phyloP scores from a whole-genome alignment of 495 filamentous ascomycete species.

The Hyaloscypha bicolor region DNA sequence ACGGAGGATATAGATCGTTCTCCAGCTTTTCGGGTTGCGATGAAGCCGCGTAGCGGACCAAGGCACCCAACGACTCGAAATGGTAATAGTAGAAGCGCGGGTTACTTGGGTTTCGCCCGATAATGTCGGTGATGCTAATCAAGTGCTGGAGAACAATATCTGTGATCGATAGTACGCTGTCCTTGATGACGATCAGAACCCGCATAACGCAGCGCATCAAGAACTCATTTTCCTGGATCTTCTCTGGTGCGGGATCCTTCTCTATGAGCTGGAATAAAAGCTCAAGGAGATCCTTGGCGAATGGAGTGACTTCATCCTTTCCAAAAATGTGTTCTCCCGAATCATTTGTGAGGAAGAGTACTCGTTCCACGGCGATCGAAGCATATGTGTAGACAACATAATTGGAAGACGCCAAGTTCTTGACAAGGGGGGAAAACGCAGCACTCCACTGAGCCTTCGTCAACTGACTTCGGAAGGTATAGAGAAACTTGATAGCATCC shows the following conservation, averaged over 20 bases:
- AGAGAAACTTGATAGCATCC: conserved; percentile 95
- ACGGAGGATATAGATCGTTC: conserved; percentile 72
- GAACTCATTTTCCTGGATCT: conserved; percentile 98
- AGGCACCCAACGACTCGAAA: conserved; percentile 94
- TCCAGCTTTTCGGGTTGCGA: conserved; percentile 74
- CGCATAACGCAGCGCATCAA: conserved; percentile 98
- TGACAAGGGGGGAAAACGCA: conserved; percentile 85
- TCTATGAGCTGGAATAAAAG: conserved; percentile 93
- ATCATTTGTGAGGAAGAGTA: conserved; percentile 76
- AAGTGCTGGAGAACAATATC: conserved; percentile 77
- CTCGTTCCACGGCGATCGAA: conserved; percentile 89
- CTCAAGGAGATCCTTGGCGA: conserved; percentile 82
- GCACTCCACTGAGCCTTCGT: conserved; percentile 84
- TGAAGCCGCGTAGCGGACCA: conserved; percentile 75
- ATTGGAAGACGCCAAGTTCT: conserved; percentile 82
- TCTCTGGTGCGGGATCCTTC: conserved; percentile 76
- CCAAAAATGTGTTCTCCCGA: conserved; percentile 74
- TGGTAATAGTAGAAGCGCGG: conserved; percentile 98
- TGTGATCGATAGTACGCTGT: conserved; percentile 67
- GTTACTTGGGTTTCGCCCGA: conserved; percentile 92
- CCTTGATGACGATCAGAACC: conserved; percentile 88
- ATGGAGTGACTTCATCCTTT: conserved; percentile 68
- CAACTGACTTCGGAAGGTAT: conserved; percentile 88
- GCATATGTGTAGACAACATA: conserved; percentile 98
- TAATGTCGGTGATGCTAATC: conserved; percentile 83